Percentiles rank a stretch among this genome's conserved stretches.
These are phyloP conservation scores for Lagerstroemia speciosa DNA, from an alignment of 345 rosid genomes.

Conservation along the genomic window DNA sequence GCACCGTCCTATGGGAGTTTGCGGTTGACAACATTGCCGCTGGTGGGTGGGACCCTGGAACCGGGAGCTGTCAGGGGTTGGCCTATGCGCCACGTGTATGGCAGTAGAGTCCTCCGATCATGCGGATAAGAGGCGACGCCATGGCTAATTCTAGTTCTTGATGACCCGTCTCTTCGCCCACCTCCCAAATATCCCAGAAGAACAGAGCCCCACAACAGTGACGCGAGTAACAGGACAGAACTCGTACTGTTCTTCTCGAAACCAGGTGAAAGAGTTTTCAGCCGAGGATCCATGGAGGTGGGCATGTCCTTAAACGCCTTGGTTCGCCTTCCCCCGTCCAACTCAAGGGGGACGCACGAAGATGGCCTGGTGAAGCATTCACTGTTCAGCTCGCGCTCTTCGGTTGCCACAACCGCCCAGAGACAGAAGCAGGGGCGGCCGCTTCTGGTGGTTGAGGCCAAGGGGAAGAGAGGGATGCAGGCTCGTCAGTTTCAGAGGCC, in stretches of 20 bases:
- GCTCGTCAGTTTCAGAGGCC: constrained; percentile 68
- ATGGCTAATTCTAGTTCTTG: background rate
- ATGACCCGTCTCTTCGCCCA: too few relatives aligned
- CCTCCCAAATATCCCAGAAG: too few relatives aligned
- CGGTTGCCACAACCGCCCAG: constrained; percentile 14
- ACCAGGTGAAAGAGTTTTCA: too few relatives aligned
- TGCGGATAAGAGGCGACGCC: constrained; percentile 9
- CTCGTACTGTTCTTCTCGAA: background rate
- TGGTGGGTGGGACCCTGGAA: too few relatives aligned
- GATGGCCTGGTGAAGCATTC: constrained; percentile 49
- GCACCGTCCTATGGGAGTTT: too few relatives aligned
- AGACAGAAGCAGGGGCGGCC: constrained; percentile 11
- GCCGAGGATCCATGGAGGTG: constrained; percentile 36
- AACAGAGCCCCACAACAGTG: background rate
- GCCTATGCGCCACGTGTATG: constrained; percentile 13
- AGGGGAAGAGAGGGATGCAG: constrained; percentile 74
- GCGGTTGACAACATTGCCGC: too few relatives aligned
- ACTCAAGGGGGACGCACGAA: constrained; percentile 32
- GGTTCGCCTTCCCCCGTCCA: constrained; percentile 54
- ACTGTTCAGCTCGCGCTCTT: constrained; percentile 38
- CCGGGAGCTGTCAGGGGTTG: too few relatives aligned
- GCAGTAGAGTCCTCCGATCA: background rate
- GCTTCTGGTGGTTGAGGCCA: constrained; percentile 55
- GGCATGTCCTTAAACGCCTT: constrained; percentile 65
- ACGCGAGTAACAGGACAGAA: background rate